Evolutionary conservation across 139 green algal genomes (phyloP), one percentile per base, ranked within the genome.

Genomic region (Chlorella sp.): DNA sequence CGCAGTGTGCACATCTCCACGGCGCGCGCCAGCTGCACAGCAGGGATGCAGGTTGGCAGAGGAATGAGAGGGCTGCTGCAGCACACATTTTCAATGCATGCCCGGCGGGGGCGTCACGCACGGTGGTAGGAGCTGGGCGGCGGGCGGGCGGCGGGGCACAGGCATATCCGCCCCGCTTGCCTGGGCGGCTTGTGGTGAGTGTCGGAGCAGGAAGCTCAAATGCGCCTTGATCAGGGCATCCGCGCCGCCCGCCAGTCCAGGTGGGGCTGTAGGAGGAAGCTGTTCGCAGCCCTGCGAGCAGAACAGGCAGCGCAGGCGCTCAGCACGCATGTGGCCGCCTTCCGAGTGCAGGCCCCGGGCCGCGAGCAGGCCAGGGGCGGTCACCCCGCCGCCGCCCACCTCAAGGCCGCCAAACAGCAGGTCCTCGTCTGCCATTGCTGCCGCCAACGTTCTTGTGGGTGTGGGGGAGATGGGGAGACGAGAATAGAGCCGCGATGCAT

Each of bases 1-100:
- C 32, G 51, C 74, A 81, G 74, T 16, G 30, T 32, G 34, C 74
- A 81, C 74, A 81, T n/a, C 74, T 81, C 32, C 3, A 81, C 74
- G 12, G 68, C 74, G 15, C 55, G 51, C 32, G 57, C 34, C n/a
- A 81, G 30, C 74, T 81, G 74, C 26, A 30, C 13, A 21, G 9
- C 65, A 39, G 20, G 12, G 30, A 17, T 47, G 47, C 4, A 25
- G 18, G 25, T 25, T 74, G 34, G 64, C 20, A 32, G 64, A 36
- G 63, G 11, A 38, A 4, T 69, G 28, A 1, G 4, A 21, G 28
- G 63, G 9, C 9, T 21, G 1, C 1, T 1, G 4, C 17, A 18
- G 26, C 3, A 9, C 13, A 28, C 7, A 28, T 4, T 1, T 36
- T 51, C 44, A 51, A 51, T 16, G 9, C 44, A 9, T 51, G 44